A percentile compares a stretch with the other conserved stretches of the same genome.
These are phyloP conservation scores for Penicillium griseofulvum DNA, from an alignment of 2,329 filamentous ascomycete species.

Conservation along the genomic window DNA sequence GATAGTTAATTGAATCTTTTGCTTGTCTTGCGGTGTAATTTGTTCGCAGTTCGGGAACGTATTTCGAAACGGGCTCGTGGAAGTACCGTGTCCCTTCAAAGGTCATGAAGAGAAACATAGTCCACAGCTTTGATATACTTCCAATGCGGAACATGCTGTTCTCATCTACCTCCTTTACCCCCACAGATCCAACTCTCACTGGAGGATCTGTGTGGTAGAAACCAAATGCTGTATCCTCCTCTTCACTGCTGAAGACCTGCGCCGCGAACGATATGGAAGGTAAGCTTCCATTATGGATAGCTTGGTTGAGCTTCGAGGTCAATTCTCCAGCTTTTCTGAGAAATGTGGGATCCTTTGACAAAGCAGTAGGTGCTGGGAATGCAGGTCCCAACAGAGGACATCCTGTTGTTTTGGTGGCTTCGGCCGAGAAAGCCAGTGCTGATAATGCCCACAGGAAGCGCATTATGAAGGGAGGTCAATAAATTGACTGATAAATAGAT, in stretches of 20 bases:
- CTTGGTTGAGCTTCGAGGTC: neutral
- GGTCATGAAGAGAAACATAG: constrained; percentile 37
- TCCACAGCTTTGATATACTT: constrained; percentile 46
- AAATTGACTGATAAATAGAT: neutral
- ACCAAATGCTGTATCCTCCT: constrained; percentile 19
- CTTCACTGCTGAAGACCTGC: constrained; percentile 39
- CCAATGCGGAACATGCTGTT: constrained; percentile 47
- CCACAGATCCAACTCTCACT: constrained; percentile 26
- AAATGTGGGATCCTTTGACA: neutral
- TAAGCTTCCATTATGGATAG: neutral
- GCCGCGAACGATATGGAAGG: constrained; percentile 39
- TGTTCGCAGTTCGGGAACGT: constrained; percentile 24
- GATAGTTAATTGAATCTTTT: constrained; percentile 5
- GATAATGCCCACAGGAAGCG: neutral
- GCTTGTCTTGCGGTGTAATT: neutral
- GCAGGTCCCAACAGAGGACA: constrained; percentile 8
- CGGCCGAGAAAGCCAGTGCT: neutral
- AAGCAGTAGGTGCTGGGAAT: constrained; percentile 7
- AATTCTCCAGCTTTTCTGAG: neutral
- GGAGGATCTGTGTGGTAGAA: constrained; percentile 38
- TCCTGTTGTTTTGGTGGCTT: neutral
- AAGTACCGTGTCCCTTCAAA: constrained; percentile 22
- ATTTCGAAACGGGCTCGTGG: constrained; percentile 23
- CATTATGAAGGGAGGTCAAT: neutral
- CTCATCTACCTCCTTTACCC: constrained; percentile 37